Percentiles rank a stretch among this genome's conserved stretches.
phyloP scores from a whole-genome alignment of 2,329 filamentous ascomycete genomes.

The Colletotrichum spinosum region DNA sequence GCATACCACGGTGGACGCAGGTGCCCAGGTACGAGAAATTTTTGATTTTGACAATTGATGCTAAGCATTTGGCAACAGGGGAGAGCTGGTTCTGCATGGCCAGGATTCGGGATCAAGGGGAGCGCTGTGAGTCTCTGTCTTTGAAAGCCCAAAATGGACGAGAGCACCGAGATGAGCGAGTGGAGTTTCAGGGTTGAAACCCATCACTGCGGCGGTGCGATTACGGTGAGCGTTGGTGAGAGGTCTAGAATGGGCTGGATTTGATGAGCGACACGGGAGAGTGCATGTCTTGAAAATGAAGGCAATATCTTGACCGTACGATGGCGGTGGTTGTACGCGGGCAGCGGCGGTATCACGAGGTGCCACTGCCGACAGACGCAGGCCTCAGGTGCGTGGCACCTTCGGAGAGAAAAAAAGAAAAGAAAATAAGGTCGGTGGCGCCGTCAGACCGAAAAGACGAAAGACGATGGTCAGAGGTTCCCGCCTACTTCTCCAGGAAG shows the following conservation, averaged over 20 bases:
- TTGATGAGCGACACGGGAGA: not conserved
- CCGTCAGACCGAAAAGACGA: not conserved
- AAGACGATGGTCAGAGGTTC: constrained; percentile 8
- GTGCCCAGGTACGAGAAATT: constrained; percentile 3
- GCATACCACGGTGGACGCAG: not conserved
- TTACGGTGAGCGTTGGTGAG: constrained; percentile 21
- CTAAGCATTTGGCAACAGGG: constrained; percentile 24
- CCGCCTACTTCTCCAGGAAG: not conserved
- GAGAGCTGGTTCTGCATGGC: not conserved
- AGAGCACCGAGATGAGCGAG: constrained; percentile 32
- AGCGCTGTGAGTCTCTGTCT: not conserved
- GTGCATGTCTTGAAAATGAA: not conserved
- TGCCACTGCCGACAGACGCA: not conserved
- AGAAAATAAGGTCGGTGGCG: not conserved
- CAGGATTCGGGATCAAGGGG: not conserved
- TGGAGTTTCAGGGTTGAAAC: constrained; percentile 38
- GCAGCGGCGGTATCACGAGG: not conserved
- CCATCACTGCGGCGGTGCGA: constrained; percentile 24
- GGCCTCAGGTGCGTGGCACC: not conserved
- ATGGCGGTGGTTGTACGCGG: not conserved
- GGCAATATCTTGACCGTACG: constrained; percentile 22
- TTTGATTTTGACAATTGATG: constrained; percentile 19
- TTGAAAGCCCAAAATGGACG: constrained; percentile 12
- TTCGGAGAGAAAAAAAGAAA: constrained; percentile 2
- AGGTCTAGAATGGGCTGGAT: not conserved